phyloP scores from a whole-genome alignment of 2,329 filamentous ascomycete genomes.

The Colletotrichum nymphaeae region DNA sequence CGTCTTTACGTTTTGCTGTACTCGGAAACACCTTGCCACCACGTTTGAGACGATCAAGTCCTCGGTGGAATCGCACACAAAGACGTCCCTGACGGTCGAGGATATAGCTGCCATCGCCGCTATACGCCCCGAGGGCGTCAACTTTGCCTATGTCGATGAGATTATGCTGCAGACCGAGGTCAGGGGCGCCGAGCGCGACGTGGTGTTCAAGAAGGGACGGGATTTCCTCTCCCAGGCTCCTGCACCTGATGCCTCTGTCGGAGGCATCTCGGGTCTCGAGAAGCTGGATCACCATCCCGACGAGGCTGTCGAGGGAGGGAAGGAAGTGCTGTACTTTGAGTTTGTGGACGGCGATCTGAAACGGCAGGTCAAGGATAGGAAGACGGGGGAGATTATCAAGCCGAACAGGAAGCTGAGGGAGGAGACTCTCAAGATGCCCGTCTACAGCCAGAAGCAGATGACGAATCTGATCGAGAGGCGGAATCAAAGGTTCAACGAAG shows the following conservation, averaged over 20 bases:
- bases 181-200: constrained; percentile 74
- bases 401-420: constrained; percentile 76
- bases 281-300: constrained; percentile 48
- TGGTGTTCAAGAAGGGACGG: constrained; percentile 69
- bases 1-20: constrained; percentile 94
- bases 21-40: constrained; percentile 90
- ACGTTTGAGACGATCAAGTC: constrained; percentile 90
- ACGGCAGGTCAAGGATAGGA: constrained; percentile 77
- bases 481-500: constrained; percentile 83
- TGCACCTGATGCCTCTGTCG: constrained; percentile 67
- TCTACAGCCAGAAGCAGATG: constrained; percentile 94
- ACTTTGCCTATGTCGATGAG: constrained; percentile 89
- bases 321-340: constrained; percentile 88
- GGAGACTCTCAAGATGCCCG: constrained; percentile 89
- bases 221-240: constrained; percentile 62
- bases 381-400: constrained; percentile 78
- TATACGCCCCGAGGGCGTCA: constrained; percentile 81
- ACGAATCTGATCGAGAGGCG: constrained; percentile 88
- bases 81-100: constrained; percentile 74
- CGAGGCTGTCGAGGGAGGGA: constrained; percentile 50
- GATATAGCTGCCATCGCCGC: constrained; percentile 87
- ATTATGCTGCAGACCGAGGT: constrained; percentile 83
- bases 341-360: constrained; percentile 93
- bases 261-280: constrained; percentile 64
- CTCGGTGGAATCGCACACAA: constrained; percentile 86